Evolutionary conservation across 306 rosid genomes (phyloP), one percentile per base, ranked within the genome.

Genomic region (Sechiopsis laciniata): DNA sequence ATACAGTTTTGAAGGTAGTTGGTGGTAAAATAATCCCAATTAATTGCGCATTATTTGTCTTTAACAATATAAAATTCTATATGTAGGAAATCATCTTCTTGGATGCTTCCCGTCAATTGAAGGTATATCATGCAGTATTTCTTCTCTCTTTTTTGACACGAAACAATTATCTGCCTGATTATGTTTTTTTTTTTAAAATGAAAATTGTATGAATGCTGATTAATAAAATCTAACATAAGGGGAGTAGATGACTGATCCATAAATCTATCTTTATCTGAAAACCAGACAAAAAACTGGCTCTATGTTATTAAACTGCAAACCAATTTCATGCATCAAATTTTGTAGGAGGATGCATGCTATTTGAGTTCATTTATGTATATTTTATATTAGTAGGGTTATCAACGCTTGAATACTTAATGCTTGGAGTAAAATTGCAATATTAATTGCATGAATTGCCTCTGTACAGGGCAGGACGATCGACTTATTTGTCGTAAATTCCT

Each of bases 401-500:
- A 1, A 16, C 35, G 69, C 10, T 2, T 10, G 19, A 10, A 45
- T 46, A 37, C 73, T 68, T 19, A 14, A 46, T 22, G 57, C 20
- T 10, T 40, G 26, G 71, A 19, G 17, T 50, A 24, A 15, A 63
- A 11, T 17, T 58, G 16, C 37, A 21, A 51, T 52, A 51, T 51
- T 29, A 78, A 50, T 78, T 75, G 40, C 14, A 50, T 50, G 42
- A 78, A 35, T 78, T 75, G 42, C 15, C 26, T 82, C 75, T 80
- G 46, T 85, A 72, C 83, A 92, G 97, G 96, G 95, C 79, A 82
- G 85, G 51, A 84, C 88, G 1, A 81, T 90, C 45, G 97, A 92
- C 80, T 79, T 92, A 58, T 92, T 92, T 83, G 95, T 90, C 50
- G 95, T 92, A 60, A 92, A 90, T 85, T 89, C 97, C 20, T 90